Conservation (phyloP, 1,284 basidiomycete genomes). For the Wallemia mellicola region DNA sequence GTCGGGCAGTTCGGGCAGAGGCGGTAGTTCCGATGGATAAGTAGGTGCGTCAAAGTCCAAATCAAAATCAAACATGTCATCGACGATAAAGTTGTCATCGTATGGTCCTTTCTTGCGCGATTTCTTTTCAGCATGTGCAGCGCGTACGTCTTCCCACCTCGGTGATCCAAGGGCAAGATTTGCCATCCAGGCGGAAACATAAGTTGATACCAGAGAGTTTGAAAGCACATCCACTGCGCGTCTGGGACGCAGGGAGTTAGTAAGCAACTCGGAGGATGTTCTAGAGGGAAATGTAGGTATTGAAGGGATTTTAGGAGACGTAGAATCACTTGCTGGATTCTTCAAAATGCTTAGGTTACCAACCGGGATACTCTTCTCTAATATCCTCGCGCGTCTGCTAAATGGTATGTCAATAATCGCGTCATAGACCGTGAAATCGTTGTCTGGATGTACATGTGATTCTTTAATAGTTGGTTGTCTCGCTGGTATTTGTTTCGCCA, state of each 20-base stretch:
- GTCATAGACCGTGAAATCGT: background rate
- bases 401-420: background rate
- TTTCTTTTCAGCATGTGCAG: background rate
- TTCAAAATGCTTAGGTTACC: no score
- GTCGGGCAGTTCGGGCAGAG: background rate
- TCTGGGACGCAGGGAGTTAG: constrained; percentile 26
- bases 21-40: background rate
- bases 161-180: constrained; percentile 28
- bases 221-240: constrained; percentile 45
- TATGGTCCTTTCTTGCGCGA: constrained; percentile 5
- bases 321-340: no score
- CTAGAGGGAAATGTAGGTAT: background rate
- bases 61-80: constrained; percentile 10
- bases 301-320: background rate
- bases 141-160: constrained; percentile 3
- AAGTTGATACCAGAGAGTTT: constrained; percentile 39
- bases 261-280: background rate
- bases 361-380: no score
- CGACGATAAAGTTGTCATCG: constrained; percentile 16
- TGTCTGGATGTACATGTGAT: background rate
- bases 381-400: background rate
- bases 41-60: background rate
- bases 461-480: background rate
- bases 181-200: constrained; percentile 52
- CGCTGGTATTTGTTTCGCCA: background rate